Percentiles rank a stretch among this genome's conserved stretches.
These are phyloP conservation scores for Salix udensis DNA, from an alignment of 345 rosid species.

Conservation along the genomic window DNA sequence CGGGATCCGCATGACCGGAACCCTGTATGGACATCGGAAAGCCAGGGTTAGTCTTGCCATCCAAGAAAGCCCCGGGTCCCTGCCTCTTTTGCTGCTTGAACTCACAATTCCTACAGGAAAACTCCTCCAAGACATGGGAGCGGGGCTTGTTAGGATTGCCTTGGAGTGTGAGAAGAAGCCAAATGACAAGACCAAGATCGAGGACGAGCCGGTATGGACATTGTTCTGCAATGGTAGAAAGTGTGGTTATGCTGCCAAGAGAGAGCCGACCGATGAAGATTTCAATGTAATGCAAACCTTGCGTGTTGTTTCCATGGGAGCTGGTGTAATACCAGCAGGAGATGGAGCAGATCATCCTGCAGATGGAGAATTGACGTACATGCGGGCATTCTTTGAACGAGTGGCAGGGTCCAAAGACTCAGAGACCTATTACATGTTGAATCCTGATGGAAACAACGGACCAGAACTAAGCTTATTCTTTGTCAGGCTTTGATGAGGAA, in stretches of 20 bases:
- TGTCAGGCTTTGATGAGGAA: conserved; percentile 41
- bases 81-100: conserved; percentile 62
- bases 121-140: conserved; percentile 67
- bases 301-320: conserved; percentile 75
- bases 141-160: conserved; percentile 69
- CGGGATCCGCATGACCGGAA: conserved; percentile 77
- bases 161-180: conserved; percentile 73
- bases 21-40: conserved; percentile 67
- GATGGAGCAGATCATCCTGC: conserved; percentile 26
- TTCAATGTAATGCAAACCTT: conserved; percentile 67
- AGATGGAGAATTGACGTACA: conserved; percentile 70
- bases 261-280: conserved; percentile 73
- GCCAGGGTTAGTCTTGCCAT: conserved; percentile 63
- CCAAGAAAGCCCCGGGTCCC: conserved; percentile 61
- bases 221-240: conserved; percentile 70
- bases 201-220: conserved; percentile 73
- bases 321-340: conserved; percentile 58
- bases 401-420: conserved; percentile 79
- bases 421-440: conserved; percentile 82
- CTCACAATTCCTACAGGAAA: conserved; percentile 71
- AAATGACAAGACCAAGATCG: conserved; percentile 49
- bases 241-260: conserved; percentile 70
- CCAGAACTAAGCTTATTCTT: conserved; percentile 71
- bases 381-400: conserved; percentile 79
- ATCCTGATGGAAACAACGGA: conserved; percentile 66